These are phyloP conservation scores for Metschnikowia anglica DNA, from an alignment of 805 yeast genomes.

Conservation along the genomic window DNA sequence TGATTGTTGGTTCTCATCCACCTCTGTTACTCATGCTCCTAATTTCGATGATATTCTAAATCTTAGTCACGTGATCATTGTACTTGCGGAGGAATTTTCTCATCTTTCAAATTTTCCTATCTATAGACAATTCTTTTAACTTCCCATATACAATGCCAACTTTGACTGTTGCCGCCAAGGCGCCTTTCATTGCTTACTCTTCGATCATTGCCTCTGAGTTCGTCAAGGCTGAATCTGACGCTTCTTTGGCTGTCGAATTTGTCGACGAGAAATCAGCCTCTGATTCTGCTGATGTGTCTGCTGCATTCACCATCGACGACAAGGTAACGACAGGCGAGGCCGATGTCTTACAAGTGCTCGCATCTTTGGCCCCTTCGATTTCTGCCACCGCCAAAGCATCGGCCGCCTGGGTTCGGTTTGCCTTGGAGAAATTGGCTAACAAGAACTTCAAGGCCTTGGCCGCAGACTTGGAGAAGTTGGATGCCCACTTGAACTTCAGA, in stretches of 20 bases:
- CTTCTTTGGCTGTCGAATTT: constrained; percentile 57
- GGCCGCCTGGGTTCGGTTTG: constrained; percentile 65
- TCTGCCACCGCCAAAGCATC: constrained; percentile 21
- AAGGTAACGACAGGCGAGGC: constrained; percentile 42
- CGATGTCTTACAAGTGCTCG: constrained; percentile 49
- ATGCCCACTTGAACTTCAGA: constrained; percentile 80
- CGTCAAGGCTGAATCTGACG: constrained; percentile 52
- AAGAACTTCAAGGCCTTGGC: constrained; percentile 89
- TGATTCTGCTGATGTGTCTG: constrained; percentile 45
- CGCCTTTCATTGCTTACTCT: constrained; percentile 77
- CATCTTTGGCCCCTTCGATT: constrained; percentile 51
- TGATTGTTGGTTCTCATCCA: too few species aligned
- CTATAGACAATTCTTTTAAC: neutral
- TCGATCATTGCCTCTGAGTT: constrained; percentile 75
- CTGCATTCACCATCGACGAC: constrained; percentile 46
- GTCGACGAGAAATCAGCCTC: constrained; percentile 65
- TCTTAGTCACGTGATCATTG: neutral
- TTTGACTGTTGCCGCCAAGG: constrained; percentile 79
- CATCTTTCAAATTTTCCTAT: neutral
- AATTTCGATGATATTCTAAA: too few species aligned
- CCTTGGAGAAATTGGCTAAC: constrained; percentile 64
- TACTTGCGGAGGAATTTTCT: constrained; percentile 1
- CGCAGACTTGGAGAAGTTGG: constrained; percentile 73
- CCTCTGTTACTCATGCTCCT: neutral
- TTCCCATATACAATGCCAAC: constrained; percentile 34